Percentiles rank a stretch among this genome's conserved stretches.
Conservation (phyloP, 2,329 filamentous ascomycete species). For the Trichoderma pleuroti region DNA sequence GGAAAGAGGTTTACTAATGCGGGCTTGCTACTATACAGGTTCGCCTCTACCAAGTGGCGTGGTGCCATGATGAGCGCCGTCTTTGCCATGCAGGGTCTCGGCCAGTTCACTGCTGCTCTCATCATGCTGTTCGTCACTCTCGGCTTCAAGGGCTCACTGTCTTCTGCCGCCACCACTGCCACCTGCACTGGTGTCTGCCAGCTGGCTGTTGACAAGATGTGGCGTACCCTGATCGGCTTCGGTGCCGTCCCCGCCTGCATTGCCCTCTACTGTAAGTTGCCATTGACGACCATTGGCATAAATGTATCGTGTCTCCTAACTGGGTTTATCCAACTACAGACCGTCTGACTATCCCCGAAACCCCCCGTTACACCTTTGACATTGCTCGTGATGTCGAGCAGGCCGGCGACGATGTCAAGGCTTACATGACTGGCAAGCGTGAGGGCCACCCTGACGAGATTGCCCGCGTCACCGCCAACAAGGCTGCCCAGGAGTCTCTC, state of each 20-base stretch:
- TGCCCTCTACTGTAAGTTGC: conserved; percentile 64
- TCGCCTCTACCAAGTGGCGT: conserved; percentile 79
- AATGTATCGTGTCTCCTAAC: not conserved
- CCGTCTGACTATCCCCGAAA: conserved; percentile 80
- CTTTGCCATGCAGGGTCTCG: conserved; percentile 84
- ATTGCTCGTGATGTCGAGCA: conserved; percentile 71
- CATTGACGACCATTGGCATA: not conserved
- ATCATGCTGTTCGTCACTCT: conserved; percentile 71
- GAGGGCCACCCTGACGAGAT: conserved; percentile 66
- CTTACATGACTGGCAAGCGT: conserved; percentile 65
- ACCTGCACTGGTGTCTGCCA: conserved; percentile 48
- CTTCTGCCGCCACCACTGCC: conserved; percentile 46
- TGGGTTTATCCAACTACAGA: conserved; percentile 25
- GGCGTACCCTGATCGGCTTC: conserved; percentile 76
- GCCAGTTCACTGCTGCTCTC: conserved; percentile 72
- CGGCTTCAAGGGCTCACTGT: conserved; percentile 64
- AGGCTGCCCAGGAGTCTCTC: conserved; percentile 52
- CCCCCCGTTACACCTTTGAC: conserved; percentile 84
- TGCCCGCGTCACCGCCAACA: conserved; percentile 55
- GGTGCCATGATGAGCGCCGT: conserved; percentile 85
- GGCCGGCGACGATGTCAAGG: conserved; percentile 67
- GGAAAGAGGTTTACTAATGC: not conserved
- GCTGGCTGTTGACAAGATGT: conserved; percentile 74
- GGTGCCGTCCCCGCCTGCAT: conserved; percentile 77
- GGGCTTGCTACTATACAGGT: conserved; percentile 24